Evolutionary conservation across 1,139 yeast species (phyloP), one percentile per base, ranked within the genome.

Genomic region (Magnusiomyces magnusii): DNA sequence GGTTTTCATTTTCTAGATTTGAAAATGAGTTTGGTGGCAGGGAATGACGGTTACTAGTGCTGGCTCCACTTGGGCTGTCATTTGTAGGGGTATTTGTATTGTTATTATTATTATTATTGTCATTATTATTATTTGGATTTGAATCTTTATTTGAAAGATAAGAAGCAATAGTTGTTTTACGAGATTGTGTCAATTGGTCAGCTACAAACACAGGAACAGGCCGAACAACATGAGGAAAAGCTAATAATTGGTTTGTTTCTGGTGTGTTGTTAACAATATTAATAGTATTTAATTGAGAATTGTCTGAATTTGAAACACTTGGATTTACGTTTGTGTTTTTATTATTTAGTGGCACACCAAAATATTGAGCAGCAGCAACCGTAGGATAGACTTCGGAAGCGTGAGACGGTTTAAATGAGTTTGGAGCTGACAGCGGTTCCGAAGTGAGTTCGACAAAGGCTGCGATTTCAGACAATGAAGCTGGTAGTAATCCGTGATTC

Each of bases 171-270:
- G 55, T 27, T 7, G 55, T 53, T 31, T 53, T 42, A 17, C 41
- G 24, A 17, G 55, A 53, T 17, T 27, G 50, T 2, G 25, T 44
- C 10, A 36, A 47, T 19, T 42, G 55, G 23, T 53, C 55, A 5
- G 55, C 51, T 3, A 53, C 55, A 53, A 53, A 53, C 19, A 53
- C 55, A 10, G 55, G 55, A 9, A 53, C 41, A 1, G 55, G 55
- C 19, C 55, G 50, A 3, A 42, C 55, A 25, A 53, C 28, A 17
- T 44, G 49, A 44, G 49, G 49, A 44, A 44, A 44, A 21, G 49
- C n/a, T 9, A 17, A 5, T n/a, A n/a, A n/a, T n/a, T n/a, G n/a
- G n/a, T n/a, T n/a, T n/a, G n/a, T n/a, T n/a, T n/a, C n/a, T n/a
- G n/a, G n/a, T n/a, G n/a, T n/a, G n/a, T n/a, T n/a, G 36, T 13